These are phyloP conservation scores for Talaromyces sp. DNA, from an alignment of 2,329 filamentous ascomycete genomes.

Conservation along the genomic window DNA sequence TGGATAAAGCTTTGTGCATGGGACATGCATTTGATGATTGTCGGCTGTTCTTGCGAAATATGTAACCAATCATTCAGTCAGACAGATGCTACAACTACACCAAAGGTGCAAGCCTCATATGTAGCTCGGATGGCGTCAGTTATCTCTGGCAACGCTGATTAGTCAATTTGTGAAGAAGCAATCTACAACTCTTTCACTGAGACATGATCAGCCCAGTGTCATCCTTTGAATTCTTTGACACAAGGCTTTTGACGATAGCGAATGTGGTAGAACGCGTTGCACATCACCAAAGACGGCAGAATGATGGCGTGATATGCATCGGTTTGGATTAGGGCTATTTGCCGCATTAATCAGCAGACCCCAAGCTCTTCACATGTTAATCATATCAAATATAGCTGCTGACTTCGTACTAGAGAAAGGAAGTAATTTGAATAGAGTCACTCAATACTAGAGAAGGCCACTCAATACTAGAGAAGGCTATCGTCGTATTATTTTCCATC, in stretches of 20 bases:
- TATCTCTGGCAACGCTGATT: not conserved
- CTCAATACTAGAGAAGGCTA: too few relatives aligned
- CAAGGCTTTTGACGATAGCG: not conserved
- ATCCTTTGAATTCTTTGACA: not conserved
- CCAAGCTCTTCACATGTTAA: not conserved
- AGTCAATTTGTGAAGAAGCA: not conserved
- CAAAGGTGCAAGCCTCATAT: not conserved
- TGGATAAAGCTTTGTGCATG: not conserved
- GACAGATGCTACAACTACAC: not conserved
- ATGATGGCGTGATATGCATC: slow-evolving; percentile 9
- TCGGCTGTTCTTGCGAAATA: not conserved
- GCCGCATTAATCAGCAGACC: not conserved
- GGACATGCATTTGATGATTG: slow-evolving; percentile 19
- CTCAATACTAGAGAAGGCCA: too few relatives aligned
- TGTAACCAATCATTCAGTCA: not conserved
- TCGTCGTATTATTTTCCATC: not conserved
- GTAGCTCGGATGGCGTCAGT: not conserved
- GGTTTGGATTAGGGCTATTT: not conserved
- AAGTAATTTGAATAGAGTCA: too few relatives aligned
- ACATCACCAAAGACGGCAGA: not conserved
- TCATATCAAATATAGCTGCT: not conserved
- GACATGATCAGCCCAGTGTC: not conserved
- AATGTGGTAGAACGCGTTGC: not conserved
- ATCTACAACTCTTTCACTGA: not conserved
- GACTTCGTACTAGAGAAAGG: too few relatives aligned